These are phyloP conservation scores for Pythium utonaiense DNA, from an alignment of 352 stramenopile species.

Conservation along the genomic window DNA sequence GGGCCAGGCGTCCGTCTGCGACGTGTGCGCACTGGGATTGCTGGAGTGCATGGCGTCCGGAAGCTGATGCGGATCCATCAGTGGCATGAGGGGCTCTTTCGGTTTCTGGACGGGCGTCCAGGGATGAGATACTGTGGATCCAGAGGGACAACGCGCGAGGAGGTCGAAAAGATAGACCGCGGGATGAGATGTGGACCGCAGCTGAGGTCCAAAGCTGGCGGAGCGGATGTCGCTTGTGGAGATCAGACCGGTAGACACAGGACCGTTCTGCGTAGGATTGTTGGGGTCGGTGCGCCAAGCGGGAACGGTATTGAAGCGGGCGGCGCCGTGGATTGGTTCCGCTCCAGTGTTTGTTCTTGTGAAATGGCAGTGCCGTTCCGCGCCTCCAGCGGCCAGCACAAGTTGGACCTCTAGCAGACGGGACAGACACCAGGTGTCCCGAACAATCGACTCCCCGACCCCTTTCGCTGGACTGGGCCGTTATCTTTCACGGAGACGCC, in stretches of 20 bases:
- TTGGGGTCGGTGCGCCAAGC: neutral
- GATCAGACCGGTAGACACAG: neutral
- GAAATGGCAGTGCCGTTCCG: neutral
- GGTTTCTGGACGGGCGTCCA: neutral
- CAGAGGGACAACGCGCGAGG: neutral
- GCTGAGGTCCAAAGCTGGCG: neutral
- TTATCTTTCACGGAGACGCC: neutral
- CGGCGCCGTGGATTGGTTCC: neutral
- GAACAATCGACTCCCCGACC: neutral
- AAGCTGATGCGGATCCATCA: neutral
- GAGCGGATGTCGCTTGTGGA: neutral
- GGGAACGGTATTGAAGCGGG: neutral
- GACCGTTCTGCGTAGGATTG: no score
- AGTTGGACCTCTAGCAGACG: neutral
- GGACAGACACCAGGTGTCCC: neutral
- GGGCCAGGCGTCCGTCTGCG: slow-evolving; percentile 5
- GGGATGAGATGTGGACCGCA: neutral
- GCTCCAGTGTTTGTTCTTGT: neutral
- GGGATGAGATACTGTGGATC: neutral
- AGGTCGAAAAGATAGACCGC: neutral
- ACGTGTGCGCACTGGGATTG: neutral
- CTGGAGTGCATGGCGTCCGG: neutral
- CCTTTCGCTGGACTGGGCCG: neutral
- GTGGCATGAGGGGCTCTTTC: neutral
- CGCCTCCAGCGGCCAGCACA: neutral